Evolutionary conservation across 2,329 filamentous ascomycete genomes (phyloP), one percentile per base, ranked within the genome.

Genomic region (Aspergillus tanneri): DNA sequence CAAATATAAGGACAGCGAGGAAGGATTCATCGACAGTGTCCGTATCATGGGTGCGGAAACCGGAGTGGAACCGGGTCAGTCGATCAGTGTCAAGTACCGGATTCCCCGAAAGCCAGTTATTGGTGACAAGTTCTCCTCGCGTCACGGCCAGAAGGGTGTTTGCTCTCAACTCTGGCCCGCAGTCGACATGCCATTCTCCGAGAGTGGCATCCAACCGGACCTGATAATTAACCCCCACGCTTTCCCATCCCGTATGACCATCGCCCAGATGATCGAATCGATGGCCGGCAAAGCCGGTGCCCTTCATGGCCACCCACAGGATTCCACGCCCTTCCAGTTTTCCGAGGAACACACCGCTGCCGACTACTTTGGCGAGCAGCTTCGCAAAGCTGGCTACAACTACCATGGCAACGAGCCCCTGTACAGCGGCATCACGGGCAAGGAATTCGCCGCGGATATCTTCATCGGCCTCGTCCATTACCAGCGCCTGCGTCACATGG

Each of bases 171-270:
- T 96, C 69, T 99, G 93, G 90, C 93, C 91, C 0, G 82, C 85
- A 2, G 77, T 88, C 50, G 91, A 97, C 68, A 93, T 99, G 88
- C 93, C 93, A 3, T 99, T 97, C 73, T 90, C 89, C 2, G 93
- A 99, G 74, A 88, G 87, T 5, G 93, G 93, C 45, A 97, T 99
- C 52, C 91, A 96, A 65, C 93, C 93, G 8, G 93, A 99, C 71
- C 80, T 96, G 62, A 99, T 99, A 72, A 99, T 99, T 78, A 99
- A 99, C 75, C 93, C 93, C 32, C 93, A 99, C 79, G 93, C 93
- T 65, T 99, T 99, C 80, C 93, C 93, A 6, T 97, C 92, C 37
- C 91, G 93, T 61, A 99, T 99, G 93, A 99, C 93, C 16, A 99
- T 99, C 66, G 93, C 93, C 66, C 97, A 97, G 89, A 97, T 99